Conservation (phyloP, 2,329 filamentous ascomycete genomes). For the Alternaria rosae region DNA sequence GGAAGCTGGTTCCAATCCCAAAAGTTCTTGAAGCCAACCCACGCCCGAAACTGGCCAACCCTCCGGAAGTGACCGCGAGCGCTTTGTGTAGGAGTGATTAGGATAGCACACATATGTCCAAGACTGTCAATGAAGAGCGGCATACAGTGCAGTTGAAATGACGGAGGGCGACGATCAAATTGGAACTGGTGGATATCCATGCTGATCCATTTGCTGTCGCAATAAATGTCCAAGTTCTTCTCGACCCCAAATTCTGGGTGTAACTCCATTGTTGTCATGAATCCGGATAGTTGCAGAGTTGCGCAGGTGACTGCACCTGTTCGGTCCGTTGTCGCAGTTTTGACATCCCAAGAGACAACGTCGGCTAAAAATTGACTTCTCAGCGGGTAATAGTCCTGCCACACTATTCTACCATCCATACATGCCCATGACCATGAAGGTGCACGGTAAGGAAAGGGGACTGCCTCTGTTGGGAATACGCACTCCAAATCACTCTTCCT, state of each 20-base stretch:
- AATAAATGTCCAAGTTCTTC: not conserved
- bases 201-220: not conserved
- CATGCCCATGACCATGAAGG: slow-evolving; percentile 1
- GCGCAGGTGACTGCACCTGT: not conserved
- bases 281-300: not conserved
- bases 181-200: not conserved
- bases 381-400: accelerated
- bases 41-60: too few relatives aligned
- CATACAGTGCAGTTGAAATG: not conserved
- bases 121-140: not conserved
- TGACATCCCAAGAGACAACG: not conserved
- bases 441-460: not conserved
- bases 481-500: too few relatives aligned
- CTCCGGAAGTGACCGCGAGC: not conserved
- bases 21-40: too few relatives aligned
- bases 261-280: not conserved
- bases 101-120: not conserved
- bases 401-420: not conserved
- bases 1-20: not conserved
- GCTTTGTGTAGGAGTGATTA: not conserved
- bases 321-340: not conserved
- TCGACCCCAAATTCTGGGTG: not conserved
- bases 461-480: not conserved
- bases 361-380: not conserved
- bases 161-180: not conserved